A percentile compares a stretch with the other conserved stretches of the same genome.
phyloP scores from a whole-genome alignment of 768 basidiomycete genomes.

The Ramaria rubella region DNA sequence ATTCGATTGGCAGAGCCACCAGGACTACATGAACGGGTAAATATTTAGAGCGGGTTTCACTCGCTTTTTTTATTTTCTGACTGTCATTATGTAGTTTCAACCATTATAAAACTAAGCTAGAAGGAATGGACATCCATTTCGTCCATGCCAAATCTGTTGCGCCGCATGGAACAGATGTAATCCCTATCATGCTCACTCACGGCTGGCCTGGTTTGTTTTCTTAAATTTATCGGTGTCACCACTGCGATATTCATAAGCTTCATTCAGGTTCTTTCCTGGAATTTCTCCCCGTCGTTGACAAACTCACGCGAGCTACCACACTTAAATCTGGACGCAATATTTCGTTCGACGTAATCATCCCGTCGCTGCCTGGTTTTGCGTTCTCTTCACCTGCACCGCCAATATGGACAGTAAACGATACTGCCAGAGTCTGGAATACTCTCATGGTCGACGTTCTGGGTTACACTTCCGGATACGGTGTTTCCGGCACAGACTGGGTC shows the following conservation, averaged over 20 bases:
- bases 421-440: conserved; percentile 21
- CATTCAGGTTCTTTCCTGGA: conserved; percentile 1
- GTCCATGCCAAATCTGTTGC: conserved; percentile 9
- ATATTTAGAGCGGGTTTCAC: neutral
- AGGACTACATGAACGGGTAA: conserved; percentile 1
- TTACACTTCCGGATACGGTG: conserved; percentile 18
- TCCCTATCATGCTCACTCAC: conserved; percentile 10
- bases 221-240: neutral
- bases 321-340: neutral
- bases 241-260: neutral
- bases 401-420: conserved; percentile 20
- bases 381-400: conserved; percentile 17
- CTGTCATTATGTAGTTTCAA: neutral
- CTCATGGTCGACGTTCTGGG: conserved; percentile 23
- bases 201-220: conserved; percentile 9
- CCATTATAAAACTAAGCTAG: conserved; percentile 7
- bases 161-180: neutral
- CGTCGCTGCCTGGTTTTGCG: conserved; percentile 17
- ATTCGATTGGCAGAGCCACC: neutral
- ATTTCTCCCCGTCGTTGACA: conserved; percentile 4
- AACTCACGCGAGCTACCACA: neutral
- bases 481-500: conserved; percentile 22
- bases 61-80: neutral
- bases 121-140: conserved; percentile 10
- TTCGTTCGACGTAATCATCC: conserved; percentile 11